These are phyloP conservation scores for Zopfia rhizophila DNA, from an alignment of 2,329 filamentous ascomycete genomes.

Conservation along the genomic window DNA sequence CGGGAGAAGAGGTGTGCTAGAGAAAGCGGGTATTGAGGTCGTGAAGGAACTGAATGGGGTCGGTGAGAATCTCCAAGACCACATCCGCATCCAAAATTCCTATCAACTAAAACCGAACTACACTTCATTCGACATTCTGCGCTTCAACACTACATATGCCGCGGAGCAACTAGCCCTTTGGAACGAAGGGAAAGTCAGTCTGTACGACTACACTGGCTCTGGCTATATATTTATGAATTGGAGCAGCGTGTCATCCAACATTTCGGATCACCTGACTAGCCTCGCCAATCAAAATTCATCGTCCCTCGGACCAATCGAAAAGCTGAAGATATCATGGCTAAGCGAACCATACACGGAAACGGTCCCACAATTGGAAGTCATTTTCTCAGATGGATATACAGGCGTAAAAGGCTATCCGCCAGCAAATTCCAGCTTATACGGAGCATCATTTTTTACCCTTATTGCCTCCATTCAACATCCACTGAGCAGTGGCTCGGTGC, in stretches of 20 bases:
- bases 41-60: constrained; percentile 33
- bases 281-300: constrained; percentile 42
- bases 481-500: constrained; percentile 40
- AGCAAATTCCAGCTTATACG: constrained; percentile 36
- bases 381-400: constrained; percentile 59
- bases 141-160: constrained; percentile 43
- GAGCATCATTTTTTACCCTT: constrained; percentile 44
- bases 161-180: constrained; percentile 54
- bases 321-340: constrained; percentile 46
- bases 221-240: constrained; percentile 58
- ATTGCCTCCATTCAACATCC: constrained; percentile 48
- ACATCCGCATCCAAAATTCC: constrained; percentile 38
- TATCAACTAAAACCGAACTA: constrained; percentile 43
- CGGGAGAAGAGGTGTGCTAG: constrained; percentile 27
- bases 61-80: constrained; percentile 47
- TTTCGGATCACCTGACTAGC: constrained; percentile 37
- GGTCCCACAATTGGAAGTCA: constrained; percentile 57
- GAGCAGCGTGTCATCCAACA: constrained; percentile 49
- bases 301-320: constrained; percentile 26
- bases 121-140: constrained; percentile 45
- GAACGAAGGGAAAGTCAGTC: constrained; percentile 41
- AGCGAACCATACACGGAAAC: constrained; percentile 35
- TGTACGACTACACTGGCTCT: constrained; percentile 55
- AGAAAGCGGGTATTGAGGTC: constrained; percentile 29
- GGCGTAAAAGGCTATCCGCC: constrained; percentile 50